Conservation (phyloP, 2,329 filamentous ascomycete genomes). For the Claviceps arundinis region DNA sequence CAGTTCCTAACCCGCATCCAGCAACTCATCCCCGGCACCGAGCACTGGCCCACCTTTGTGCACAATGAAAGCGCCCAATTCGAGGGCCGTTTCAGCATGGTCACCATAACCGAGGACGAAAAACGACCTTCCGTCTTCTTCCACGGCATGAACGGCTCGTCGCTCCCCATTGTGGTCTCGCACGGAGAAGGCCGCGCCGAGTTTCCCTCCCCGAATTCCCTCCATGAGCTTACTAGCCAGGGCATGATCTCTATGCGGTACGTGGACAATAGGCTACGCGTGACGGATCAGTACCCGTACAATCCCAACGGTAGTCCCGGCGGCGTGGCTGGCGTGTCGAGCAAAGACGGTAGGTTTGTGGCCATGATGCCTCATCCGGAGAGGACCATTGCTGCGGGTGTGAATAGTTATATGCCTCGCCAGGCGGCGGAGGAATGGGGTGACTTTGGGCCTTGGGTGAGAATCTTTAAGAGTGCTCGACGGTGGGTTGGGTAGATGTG, state of each 20-base stretch:
- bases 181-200: conserved; percentile 82
- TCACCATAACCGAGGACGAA: conserved; percentile 51
- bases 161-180: conserved; percentile 73
- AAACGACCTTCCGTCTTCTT: conserved; percentile 64
- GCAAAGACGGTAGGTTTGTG: conserved; percentile 63
- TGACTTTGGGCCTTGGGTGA: conserved; percentile 71
- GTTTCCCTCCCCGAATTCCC: conserved; percentile 43
- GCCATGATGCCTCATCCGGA: conserved; percentile 93
- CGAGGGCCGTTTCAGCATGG: conserved; percentile 79
- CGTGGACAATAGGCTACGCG: conserved; percentile 62
- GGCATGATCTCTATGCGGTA: conserved; percentile 70
- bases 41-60: conserved; percentile 75
- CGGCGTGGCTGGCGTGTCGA: conserved; percentile 70
- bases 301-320: conserved; percentile 76
- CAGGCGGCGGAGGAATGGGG: conserved; percentile 53
- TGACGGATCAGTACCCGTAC: conserved; percentile 73
- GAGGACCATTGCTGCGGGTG: conserved; percentile 69
- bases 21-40: conserved; percentile 72
- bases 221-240: conserved; percentile 43
- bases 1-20: conserved; percentile 78
- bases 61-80: conserved; percentile 79
- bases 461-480: conserved; percentile 77
- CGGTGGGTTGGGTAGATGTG: conserved; percentile 63
- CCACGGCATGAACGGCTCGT: conserved; percentile 71
- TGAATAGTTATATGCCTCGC: conserved; percentile 58